Evolutionary conservation across 352 stramenopile species (phyloP).

Genomic region (Globisporangium megalacanthum): DNA sequence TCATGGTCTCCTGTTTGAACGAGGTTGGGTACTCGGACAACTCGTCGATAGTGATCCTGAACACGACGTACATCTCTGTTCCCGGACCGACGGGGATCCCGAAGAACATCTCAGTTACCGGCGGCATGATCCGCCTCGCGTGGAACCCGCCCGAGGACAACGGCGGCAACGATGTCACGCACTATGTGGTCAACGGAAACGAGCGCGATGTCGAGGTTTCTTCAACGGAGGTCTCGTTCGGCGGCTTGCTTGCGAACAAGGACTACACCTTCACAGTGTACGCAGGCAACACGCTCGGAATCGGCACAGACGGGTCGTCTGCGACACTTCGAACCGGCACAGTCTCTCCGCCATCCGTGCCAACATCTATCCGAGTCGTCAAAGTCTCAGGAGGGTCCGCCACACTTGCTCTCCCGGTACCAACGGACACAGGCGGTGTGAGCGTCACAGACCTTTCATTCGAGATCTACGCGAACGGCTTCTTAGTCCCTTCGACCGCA

Average conservation of each 20-base stretch:
- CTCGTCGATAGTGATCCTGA: constrained; percentile 22
- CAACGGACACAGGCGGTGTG: constrained; percentile 40
- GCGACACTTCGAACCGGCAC: constrained; percentile 22
- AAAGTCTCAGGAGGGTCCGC: constrained; percentile 31
- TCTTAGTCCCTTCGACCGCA: constrained; percentile 17
- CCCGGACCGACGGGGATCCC: constrained; percentile 35
- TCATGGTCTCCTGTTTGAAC: constrained; percentile 45
- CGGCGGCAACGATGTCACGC: constrained; percentile 35
- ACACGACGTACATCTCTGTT: constrained; percentile 40
- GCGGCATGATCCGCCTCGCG: constrained; percentile 32
- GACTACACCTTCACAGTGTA: constrained; percentile 49
- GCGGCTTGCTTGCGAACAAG: constrained; percentile 30
- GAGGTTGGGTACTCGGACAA: constrained; percentile 34
- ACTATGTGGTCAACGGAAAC: constrained; percentile 32
- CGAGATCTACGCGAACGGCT: constrained; percentile 35
- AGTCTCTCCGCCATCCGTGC: constrained; percentile 22
- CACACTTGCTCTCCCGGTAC: constrained; percentile 24
- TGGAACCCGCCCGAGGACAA: constrained; percentile 49
- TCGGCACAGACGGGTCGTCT: constrained; percentile 22
- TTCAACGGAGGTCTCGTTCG: constrained; percentile 17
- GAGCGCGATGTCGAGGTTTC: constrained; percentile 7
- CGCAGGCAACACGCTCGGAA: constrained; percentile 36
- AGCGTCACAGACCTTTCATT: constrained; percentile 21
- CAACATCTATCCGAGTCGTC: constrained; percentile 20
- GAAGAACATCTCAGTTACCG: constrained; percentile 14